These are phyloP conservation scores for Albizia julibrissin DNA, from an alignment of 306 rosid species.

Conservation along the genomic window DNA sequence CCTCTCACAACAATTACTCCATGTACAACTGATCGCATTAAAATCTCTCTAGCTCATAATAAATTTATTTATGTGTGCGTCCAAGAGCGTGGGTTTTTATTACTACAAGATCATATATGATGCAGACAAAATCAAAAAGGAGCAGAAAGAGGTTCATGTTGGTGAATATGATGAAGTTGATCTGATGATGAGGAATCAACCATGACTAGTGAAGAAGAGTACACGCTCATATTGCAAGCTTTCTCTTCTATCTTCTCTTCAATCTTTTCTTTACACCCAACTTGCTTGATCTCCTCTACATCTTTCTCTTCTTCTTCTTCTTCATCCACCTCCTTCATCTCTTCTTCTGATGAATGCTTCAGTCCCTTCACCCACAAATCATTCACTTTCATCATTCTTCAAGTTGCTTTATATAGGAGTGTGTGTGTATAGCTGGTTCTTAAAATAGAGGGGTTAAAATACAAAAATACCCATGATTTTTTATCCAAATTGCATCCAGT, in stretches of 20 bases:
- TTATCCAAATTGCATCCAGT: too few species aligned
- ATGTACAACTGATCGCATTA: background rate
- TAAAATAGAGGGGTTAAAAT: too few species aligned
- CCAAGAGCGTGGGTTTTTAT: background rate
- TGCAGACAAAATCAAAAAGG: conserved; percentile 55
- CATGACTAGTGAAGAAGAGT: background rate
- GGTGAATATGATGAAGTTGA: background rate
- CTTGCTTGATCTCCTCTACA: background rate
- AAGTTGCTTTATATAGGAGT: background rate
- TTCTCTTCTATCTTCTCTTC: conserved; percentile 22
- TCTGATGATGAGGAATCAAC: conserved; percentile 15
- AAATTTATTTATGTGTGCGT: background rate
- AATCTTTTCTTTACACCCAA: conserved; percentile 16
- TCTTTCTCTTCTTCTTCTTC: conserved; percentile 16
- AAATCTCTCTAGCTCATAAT: background rate
- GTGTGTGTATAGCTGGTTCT: too few species aligned
- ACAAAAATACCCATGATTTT: too few species aligned
- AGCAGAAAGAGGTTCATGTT: conserved; percentile 70
- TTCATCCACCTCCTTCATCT: conserved; percentile 25
- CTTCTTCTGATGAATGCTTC: conserved; percentile 36
- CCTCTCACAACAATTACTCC: background rate
- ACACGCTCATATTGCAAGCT: conserved; percentile 48
- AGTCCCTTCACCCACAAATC: conserved; percentile 39
- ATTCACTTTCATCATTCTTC: background rate
- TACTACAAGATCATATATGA: background rate